Conservation (phyloP, 768 basidiomycete species). For the Leccinum rimulosum region DNA sequence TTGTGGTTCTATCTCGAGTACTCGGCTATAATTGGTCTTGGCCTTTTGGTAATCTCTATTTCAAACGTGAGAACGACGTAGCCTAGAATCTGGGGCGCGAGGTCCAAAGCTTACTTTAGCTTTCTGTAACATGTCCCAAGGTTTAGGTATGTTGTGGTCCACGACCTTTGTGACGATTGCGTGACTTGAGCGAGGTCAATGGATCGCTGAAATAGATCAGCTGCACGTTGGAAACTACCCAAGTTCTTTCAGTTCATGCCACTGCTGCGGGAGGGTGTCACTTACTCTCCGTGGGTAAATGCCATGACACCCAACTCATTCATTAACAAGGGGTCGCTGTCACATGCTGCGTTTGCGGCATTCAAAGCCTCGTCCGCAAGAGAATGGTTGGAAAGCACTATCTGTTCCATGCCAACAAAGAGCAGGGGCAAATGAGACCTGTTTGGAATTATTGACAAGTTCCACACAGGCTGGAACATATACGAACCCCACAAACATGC, state of each 20-base stretch:
- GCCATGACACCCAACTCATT: conserved; percentile 95
- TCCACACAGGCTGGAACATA: neutral
- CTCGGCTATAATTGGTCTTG: conserved; percentile 67
- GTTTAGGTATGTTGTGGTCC: conserved; percentile 90
- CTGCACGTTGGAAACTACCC: conserved; percentile 69
- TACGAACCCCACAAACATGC: conserved; percentile 89
- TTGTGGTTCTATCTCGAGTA: conserved; percentile 85
- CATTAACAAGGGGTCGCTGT: conserved; percentile 82
- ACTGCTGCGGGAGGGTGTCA: conserved; percentile 6
- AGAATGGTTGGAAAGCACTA: conserved; percentile 76
- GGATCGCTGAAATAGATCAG: conserved; percentile 66
- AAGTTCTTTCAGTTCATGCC: conserved; percentile 27
- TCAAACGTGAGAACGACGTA: conserved; percentile 9
- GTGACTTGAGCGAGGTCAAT: conserved; percentile 81
- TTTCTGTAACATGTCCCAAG: conserved; percentile 88
- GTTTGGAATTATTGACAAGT: conserved; percentile 11
- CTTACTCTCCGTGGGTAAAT: conserved; percentile 81
- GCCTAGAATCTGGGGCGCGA: neutral
- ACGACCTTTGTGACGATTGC: conserved; percentile 79
- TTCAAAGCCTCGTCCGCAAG: conserved; percentile 88
- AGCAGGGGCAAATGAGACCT: conserved; percentile 95
- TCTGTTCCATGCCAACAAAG: conserved; percentile 98
- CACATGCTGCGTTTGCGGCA: conserved; percentile 78
- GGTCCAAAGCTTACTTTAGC: conserved; percentile 52
- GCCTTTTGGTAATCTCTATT: conserved; percentile 60